A percentile compares a stretch with the other conserved stretches of the same genome.
Evolutionary conservation across 2,329 filamentous ascomycete species (phyloP).

Genomic region (Aspergillus hortae): DNA sequence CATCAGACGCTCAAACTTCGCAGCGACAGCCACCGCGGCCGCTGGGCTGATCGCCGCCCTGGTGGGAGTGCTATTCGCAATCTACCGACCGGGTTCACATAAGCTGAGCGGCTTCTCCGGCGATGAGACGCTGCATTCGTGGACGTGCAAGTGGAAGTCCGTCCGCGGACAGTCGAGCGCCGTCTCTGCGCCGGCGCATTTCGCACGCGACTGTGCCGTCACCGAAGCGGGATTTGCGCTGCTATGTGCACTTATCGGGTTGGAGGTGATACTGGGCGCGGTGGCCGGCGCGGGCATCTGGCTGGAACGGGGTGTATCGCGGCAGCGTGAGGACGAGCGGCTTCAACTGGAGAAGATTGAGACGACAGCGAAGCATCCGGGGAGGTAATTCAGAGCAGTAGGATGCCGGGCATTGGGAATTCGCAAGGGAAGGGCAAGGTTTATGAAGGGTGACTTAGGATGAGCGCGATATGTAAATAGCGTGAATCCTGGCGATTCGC

Average conservation of each 20-base stretch:
- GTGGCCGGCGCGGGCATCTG: slow-evolving; percentile 27
- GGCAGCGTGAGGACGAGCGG: slow-evolving; percentile 21
- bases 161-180: slow-evolving; percentile 11
- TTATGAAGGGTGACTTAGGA: no score
- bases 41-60: slow-evolving; percentile 36
- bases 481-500: no score
- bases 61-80: slow-evolving; percentile 28
- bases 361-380: slow-evolving; percentile 21
- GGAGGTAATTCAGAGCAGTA: neutral
- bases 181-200: slow-evolving; percentile 27
- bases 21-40: slow-evolving; percentile 30
- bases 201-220: slow-evolving; percentile 36
- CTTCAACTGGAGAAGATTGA: slow-evolving; percentile 26
- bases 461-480: no score
- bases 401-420: neutral
- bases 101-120: slow-evolving; percentile 25
- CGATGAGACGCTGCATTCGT: slow-evolving; percentile 38
- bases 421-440: no score
- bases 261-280: slow-evolving; percentile 33
- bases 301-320: slow-evolving; percentile 28
- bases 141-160: slow-evolving; percentile 40
- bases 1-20: slow-evolving; percentile 31
- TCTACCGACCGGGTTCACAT: slow-evolving; percentile 30
- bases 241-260: slow-evolving; percentile 31
- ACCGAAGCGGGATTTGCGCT: slow-evolving; percentile 35